phyloP scores from a whole-genome alignment of 1,139 yeast genomes.

The Hemisphaericaspora xylofermentans region DNA sequence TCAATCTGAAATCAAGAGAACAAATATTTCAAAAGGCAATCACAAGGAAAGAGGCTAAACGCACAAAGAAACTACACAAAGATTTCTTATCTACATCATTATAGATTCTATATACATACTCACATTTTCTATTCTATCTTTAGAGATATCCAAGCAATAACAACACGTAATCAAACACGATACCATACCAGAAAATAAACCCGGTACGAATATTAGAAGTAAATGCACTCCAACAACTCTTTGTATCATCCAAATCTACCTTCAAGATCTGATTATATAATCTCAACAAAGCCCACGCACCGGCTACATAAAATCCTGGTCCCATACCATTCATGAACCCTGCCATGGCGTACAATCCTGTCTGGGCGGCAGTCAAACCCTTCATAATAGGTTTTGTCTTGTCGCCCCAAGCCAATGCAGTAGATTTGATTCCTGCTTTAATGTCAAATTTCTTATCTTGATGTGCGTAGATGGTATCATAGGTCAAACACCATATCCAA shows the following conservation, averaged over 20 bases:
- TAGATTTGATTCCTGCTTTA: constrained; percentile 87
- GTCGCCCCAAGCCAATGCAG: constrained; percentile 92
- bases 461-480: constrained; percentile 96
- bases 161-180: constrained; percentile 68
- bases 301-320: constrained; percentile 73
- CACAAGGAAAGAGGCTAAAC: constrained; percentile 25
- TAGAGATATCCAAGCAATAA: constrained; percentile 45
- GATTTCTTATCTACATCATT: constrained; percentile 8
- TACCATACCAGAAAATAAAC: constrained; percentile 71
- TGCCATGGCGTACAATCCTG: constrained; percentile 61
- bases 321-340: constrained; percentile 86
- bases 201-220: constrained; percentile 80
- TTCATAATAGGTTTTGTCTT: constrained; percentile 68
- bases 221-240: constrained; percentile 80
- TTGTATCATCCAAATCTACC: constrained; percentile 78
- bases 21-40: constrained; percentile 27
- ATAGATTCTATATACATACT: constrained; percentile 8
- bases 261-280: constrained; percentile 61
- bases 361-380: constrained; percentile 65
- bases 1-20: constrained; percentile 22
- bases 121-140: neutral
- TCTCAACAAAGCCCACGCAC: constrained; percentile 67
- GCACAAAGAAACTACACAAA: constrained; percentile 16
- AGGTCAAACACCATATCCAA: constrained; percentile 90
- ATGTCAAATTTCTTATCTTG: constrained; percentile 91